Conservation (phyloP, 768 basidiomycete species). For the Pleurotus tuoliensis region DNA sequence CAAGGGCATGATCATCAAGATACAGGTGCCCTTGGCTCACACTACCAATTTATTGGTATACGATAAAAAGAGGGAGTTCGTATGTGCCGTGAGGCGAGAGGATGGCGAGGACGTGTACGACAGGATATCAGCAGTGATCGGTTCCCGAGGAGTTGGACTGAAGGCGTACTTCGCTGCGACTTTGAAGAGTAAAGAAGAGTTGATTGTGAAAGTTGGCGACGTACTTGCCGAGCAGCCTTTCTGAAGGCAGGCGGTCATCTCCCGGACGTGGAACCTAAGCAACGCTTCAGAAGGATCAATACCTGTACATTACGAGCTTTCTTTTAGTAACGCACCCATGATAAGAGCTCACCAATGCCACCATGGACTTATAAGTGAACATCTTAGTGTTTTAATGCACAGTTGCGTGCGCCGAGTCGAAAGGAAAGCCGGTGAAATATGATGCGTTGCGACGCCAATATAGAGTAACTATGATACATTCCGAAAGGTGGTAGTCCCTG, state of each 20-base stretch:
- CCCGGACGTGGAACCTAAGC: too few relatives aligned
- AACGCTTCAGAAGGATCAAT: too few relatives aligned
- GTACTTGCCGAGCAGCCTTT: conserved; percentile 56
- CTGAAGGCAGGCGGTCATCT: conserved; percentile 15
- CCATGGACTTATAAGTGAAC: too few relatives aligned
- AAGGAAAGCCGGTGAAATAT: too few relatives aligned
- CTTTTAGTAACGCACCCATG: too few relatives aligned
- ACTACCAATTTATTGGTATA: conserved; percentile 38
- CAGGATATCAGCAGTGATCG: conserved; percentile 32
- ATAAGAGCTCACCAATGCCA: too few relatives aligned
- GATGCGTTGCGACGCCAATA: too few relatives aligned
- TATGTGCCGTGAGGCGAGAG: conserved; percentile 34
- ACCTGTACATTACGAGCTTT: too few relatives aligned
- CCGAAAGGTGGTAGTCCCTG: too few relatives aligned
- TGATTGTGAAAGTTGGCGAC: conserved; percentile 49
- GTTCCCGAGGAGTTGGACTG: conserved; percentile 35
- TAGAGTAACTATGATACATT: too few relatives aligned
- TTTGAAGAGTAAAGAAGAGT: conserved; percentile 38
- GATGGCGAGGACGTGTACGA: conserved; percentile 37
- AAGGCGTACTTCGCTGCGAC: conserved; percentile 58
- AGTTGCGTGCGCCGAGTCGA: too few relatives aligned
- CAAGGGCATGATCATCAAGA: conserved; percentile 49
- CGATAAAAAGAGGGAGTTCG: conserved; percentile 50
- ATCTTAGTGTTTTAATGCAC: too few relatives aligned
- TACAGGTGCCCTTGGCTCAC: conserved; percentile 38